Percentiles rank a stretch among this genome's conserved stretches.
These are phyloP conservation scores for Didymella arachidicola DNA, from an alignment of 2,329 filamentous ascomycete genomes.

Conservation along the genomic window DNA sequence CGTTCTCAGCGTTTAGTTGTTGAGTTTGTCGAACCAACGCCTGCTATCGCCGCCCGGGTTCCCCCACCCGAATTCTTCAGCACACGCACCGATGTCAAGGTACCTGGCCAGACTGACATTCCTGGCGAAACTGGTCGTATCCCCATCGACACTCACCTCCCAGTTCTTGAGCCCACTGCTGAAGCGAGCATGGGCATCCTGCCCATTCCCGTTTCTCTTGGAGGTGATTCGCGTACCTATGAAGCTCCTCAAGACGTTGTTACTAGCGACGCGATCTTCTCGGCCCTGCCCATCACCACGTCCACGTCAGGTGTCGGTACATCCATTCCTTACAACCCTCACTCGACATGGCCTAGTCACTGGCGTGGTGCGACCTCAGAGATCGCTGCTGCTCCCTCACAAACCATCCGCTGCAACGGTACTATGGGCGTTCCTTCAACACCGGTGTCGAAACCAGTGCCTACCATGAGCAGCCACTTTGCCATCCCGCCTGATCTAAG, in stretches of 20 bases:
- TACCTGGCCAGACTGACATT: neutral
- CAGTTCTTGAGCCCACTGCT: neutral
- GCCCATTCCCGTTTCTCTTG: neutral
- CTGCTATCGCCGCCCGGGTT: neutral
- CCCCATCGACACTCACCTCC: too few relatives aligned
- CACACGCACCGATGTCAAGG: neutral
- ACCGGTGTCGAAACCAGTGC: neutral
- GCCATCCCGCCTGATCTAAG: neutral
- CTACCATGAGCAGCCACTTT: neutral
- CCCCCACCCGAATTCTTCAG: constrained; percentile 7
- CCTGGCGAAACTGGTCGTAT: neutral
- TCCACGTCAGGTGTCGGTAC: neutral
- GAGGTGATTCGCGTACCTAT: neutral
- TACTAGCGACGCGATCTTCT: neutral
- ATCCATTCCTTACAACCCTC: neutral
- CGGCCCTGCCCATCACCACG: neutral
- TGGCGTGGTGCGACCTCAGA: neutral
- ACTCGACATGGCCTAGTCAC: neutral
- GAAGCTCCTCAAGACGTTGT: neutral
- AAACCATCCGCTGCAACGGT: neutral
- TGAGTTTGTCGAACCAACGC: neutral
- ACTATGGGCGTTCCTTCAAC: neutral
- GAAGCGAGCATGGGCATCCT: neutral
- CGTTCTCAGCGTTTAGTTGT: neutral
- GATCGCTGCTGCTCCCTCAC: neutral